phyloP scores from a whole-genome alignment of 768 basidiomycete species.

The Sporobolomyces pararoseus region DNA sequence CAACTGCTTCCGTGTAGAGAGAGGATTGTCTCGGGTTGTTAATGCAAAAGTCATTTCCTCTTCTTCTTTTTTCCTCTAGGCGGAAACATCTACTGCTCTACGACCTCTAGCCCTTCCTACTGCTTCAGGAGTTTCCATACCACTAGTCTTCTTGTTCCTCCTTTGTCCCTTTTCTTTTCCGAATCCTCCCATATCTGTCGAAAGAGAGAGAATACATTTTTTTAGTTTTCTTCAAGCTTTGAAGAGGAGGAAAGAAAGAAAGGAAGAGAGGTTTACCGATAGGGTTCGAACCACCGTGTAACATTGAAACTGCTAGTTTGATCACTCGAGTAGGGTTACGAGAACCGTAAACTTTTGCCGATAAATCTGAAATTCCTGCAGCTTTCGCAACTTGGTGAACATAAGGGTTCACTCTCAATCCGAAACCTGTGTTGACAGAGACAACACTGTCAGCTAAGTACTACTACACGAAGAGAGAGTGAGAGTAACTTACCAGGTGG shows the following conservation, averaged over 20 bases:
- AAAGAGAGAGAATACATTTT: neutral
- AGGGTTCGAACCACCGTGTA: slow-evolving; percentile 79
- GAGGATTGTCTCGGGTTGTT: no score
- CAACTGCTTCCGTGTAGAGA: no score
- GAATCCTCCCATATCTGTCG: slow-evolving; percentile 40
- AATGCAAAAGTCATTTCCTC: no score
- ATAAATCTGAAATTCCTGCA: slow-evolving; percentile 90
- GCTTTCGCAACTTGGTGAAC: slow-evolving; percentile 82
- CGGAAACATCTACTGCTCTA: slow-evolving; percentile 21
- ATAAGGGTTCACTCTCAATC: slow-evolving; percentile 79
- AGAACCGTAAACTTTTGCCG: slow-evolving; percentile 92
- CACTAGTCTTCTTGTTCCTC: slow-evolving; percentile 41
- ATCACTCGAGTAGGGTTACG: slow-evolving; percentile 79
- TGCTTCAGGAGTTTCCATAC: slow-evolving; percentile 39
- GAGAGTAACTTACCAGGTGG: slow-evolving; percentile 49
- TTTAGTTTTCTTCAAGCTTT: no score
- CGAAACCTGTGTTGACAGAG: slow-evolving; percentile 66
- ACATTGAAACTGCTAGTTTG: slow-evolving; percentile 74
- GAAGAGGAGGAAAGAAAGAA: neutral
- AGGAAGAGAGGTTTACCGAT: slow-evolving; percentile 51
- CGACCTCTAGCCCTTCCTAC: slow-evolving; percentile 32
- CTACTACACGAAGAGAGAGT: neutral
- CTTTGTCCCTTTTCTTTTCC: slow-evolving; percentile 35
- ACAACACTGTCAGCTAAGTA: neutral
- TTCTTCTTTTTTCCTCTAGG: neutral